phyloP scores from a whole-genome alignment of 139 green algal genomes.

The Picochlorum sp. region DNA sequence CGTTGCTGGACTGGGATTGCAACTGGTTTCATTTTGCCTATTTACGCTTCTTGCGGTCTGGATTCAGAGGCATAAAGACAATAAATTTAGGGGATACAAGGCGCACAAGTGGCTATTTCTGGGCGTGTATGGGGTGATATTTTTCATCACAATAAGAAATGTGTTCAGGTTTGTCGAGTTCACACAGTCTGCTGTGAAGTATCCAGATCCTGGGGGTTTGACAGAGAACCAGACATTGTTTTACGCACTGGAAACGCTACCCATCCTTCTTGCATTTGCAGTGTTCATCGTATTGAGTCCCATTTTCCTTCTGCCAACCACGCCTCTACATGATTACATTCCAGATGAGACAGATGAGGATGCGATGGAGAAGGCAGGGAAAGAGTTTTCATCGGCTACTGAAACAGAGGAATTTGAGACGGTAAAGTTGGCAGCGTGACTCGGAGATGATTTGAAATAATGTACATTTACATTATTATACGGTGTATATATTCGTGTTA shows the following conservation, averaged over 20 bases:
- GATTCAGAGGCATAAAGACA: conserved; percentile 3
- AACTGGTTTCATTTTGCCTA: conserved; percentile 5
- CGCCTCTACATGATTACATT: conserved; percentile 13
- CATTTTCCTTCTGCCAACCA: neutral
- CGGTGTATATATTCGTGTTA: conserved; percentile 33
- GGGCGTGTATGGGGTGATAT: conserved; percentile 7
- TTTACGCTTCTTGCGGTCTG: conserved; percentile 9
- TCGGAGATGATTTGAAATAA: conserved; percentile 31
- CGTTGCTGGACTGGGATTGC: conserved; percentile 5
- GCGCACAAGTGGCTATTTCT: neutral
- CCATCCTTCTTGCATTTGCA: conserved; percentile 4
- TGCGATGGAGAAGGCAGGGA: conserved; percentile 33
- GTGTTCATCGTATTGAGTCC: conserved; percentile 5
- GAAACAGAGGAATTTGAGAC: conserved; percentile 50
- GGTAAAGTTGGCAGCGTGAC: conserved; percentile 56
- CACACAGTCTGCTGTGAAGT: neutral
- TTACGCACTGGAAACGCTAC: conserved; percentile 8
- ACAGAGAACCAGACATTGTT: conserved; percentile 10
- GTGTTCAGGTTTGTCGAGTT: conserved; percentile 14
- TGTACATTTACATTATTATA: conserved; percentile 24
- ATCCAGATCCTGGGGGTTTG: conserved; percentile 2
- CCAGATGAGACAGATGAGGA: conserved; percentile 66
- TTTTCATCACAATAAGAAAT: conserved; percentile 5
- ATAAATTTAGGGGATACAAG: neutral
- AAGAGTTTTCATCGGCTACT: neutral